Evolutionary conservation across 2,329 filamentous ascomycete species (phyloP), one percentile per base, ranked within the genome.

Genomic region (Fusarium hostae): DNA sequence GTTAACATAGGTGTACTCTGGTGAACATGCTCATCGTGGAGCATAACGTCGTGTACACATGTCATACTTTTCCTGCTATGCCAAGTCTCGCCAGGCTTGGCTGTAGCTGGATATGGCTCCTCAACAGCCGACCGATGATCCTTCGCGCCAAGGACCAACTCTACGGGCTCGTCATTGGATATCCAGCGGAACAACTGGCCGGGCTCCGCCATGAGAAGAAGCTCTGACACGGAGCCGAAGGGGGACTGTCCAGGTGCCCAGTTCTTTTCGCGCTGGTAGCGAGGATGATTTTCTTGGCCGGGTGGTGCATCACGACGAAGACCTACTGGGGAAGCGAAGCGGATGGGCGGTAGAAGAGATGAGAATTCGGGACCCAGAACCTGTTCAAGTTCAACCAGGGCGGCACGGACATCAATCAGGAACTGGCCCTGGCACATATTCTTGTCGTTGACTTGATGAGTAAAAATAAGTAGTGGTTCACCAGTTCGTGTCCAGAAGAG

Each of bases 261-360:
- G 41, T 72, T 72, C 70, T 72, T 72, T 26, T 72, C 70, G 18
- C 70, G 70, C 52, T 72, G 70, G 28, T 69, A 72, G 3, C 65
- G 54, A 10, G 45, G 68, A 13, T 69, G 59, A 3, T 28, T 37
- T 55, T 72, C 70, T 34, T 71, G 22, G 6, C 70, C 70, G 9
- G 43, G 18, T 9, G 54, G 43, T 10, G 68, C 30, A 6, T 71
- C 45, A 24, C 71, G 71, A 15, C 50, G 54, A 13, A 73, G 59
- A 4, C 58, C 51, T 4, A 56, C 51, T 6, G 67, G 71, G 37
- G 56, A 37, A 5, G 54, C 16, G 40, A 73, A 73, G 10, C 59
- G 63, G 11, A 73, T 59, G 2, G 70, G 63, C 6, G 67, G 67
- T 28, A 73, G 54, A 6, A 45, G 44, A 2, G 43, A 41, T 6